phyloP scores from a whole-genome alignment of 306 rosid genomes.

The Prunus dulcis region DNA sequence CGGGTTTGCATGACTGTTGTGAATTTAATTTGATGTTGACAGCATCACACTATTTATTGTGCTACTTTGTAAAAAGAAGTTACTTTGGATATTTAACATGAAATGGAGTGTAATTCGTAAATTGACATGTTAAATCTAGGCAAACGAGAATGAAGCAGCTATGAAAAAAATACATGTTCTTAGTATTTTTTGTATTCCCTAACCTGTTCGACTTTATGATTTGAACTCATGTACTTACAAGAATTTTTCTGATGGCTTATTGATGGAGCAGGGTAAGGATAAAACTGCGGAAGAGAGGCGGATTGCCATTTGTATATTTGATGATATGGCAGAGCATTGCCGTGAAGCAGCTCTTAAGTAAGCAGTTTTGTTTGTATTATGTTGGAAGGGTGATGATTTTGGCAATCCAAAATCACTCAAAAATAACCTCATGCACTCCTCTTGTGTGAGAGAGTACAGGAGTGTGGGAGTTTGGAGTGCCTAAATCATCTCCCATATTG shows the following conservation, averaged over 20 bases:
- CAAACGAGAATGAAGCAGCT: neutral
- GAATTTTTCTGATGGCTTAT: neutral
- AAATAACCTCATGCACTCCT: no score
- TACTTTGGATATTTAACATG: neutral
- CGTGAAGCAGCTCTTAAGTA: slow-evolving; percentile 92
- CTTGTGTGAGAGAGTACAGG: no score
- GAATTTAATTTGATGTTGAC: neutral
- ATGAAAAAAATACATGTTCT: neutral
- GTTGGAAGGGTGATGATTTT: no score
- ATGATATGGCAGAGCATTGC: slow-evolving; percentile 96
- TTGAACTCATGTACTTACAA: neutral
- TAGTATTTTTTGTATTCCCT: neutral
- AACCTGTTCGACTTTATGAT: neutral
- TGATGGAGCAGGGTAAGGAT: slow-evolving; percentile 70
- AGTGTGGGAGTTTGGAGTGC: no score
- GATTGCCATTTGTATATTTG: slow-evolving; percentile 95
- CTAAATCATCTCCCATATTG: neutral
- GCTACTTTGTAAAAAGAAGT: neutral
- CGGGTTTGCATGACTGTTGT: neutral
- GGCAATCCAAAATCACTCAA: no score
- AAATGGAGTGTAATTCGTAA: neutral
- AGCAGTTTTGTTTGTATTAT: neutral
- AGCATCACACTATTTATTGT: neutral
- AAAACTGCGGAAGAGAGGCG: slow-evolving; percentile 97
- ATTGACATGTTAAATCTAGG: no score